Evolutionary conservation across 129 eudicot species (phyloP).

Genomic region (Escallonia herrerae): DNA sequence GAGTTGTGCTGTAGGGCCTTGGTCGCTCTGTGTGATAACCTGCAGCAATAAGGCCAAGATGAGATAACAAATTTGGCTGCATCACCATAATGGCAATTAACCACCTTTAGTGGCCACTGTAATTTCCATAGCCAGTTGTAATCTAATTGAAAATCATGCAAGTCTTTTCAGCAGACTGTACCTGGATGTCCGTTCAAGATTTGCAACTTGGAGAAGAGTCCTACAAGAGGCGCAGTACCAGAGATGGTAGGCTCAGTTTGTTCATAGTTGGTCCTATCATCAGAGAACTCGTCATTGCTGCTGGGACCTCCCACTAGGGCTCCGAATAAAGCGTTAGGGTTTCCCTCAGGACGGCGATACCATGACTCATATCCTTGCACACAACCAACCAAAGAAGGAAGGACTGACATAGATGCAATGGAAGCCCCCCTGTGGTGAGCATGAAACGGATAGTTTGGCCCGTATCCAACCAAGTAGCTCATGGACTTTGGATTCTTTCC

Average conservation of each 20-base stretch:
- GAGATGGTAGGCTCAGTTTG: conserved; percentile 82
- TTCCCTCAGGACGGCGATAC: conserved; percentile 52
- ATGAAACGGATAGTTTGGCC: conserved; percentile 61
- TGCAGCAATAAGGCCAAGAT: too few species aligned
- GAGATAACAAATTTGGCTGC: too few species aligned
- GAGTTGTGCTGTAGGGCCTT: conserved; percentile 22
- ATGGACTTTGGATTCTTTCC: conserved; percentile 79
- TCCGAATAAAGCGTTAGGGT: conserved; percentile 72
- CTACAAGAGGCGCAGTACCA: conserved; percentile 88
- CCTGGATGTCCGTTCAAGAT: conserved; percentile 26
- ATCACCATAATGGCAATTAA: too few species aligned
- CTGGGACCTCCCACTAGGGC: conserved; percentile 91
- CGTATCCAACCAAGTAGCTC: conserved; percentile 86
- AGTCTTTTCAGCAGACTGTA: too few species aligned
- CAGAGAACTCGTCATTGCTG: conserved; percentile 52
- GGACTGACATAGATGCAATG: conserved; percentile 39
- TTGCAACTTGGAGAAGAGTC: conserved; percentile 67
- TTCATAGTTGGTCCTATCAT: conserved; percentile 73
- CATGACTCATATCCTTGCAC: conserved; percentile 77
- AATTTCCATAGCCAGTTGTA: too few species aligned
- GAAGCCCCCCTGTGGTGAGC: conserved; percentile 96
- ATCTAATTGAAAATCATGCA: too few species aligned
- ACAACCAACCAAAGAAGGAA: conserved; percentile 57
- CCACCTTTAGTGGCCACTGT: too few species aligned
- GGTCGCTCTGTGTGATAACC: conserved; percentile 15